These are phyloP conservation scores for Colletotrichum salicis DNA, from an alignment of 2,329 filamentous ascomycete species.

Conservation along the genomic window DNA sequence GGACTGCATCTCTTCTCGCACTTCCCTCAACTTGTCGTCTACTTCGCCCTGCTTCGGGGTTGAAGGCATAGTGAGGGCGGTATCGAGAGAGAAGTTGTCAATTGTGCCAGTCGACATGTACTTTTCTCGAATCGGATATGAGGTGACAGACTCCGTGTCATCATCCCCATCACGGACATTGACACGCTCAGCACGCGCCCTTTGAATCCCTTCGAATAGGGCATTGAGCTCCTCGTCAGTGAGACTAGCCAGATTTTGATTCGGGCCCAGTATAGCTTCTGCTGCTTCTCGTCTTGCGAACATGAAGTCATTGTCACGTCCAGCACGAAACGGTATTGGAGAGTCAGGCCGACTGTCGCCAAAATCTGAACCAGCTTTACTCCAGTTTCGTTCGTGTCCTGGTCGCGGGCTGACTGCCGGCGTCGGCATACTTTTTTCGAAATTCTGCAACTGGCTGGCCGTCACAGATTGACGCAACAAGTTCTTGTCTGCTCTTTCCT, in stretches of 20 bases:
- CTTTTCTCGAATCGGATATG: slow-evolving; percentile 90
- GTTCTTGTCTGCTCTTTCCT: slow-evolving; percentile 89
- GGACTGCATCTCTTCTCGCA: slow-evolving; percentile 83
- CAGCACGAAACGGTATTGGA: slow-evolving; percentile 74
- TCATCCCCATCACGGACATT: slow-evolving; percentile 82
- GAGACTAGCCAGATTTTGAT: slow-evolving; percentile 89
- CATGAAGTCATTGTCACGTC: slow-evolving; percentile 92
- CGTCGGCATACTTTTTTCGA: slow-evolving; percentile 68
- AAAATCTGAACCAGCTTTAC: slow-evolving; percentile 81
- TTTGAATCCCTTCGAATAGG: slow-evolving; percentile 93
- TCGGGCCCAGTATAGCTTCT: slow-evolving; percentile 85
- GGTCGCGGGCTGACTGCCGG: slow-evolving; percentile 71
- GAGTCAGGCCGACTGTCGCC: slow-evolving; percentile 84
- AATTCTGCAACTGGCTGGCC: slow-evolving; percentile 67
- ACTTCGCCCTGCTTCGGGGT: slow-evolving; percentile 84
- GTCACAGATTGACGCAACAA: slow-evolving; percentile 85
- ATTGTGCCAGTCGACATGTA: slow-evolving; percentile 95
- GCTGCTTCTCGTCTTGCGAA: slow-evolving; percentile 94
- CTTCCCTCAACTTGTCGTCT: slow-evolving; percentile 78
- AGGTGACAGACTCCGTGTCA: slow-evolving; percentile 88
- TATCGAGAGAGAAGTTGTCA: slow-evolving; percentile 96
- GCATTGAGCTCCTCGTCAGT: slow-evolving; percentile 95
- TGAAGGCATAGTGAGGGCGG: slow-evolving; percentile 91
- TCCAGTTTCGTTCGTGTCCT: slow-evolving; percentile 82
- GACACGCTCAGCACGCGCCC: slow-evolving; percentile 81